A percentile compares a stretch with the other conserved stretches of the same genome.
Conservation (phyloP, 179 eudicot species). For the Beta macrorhiza region DNA sequence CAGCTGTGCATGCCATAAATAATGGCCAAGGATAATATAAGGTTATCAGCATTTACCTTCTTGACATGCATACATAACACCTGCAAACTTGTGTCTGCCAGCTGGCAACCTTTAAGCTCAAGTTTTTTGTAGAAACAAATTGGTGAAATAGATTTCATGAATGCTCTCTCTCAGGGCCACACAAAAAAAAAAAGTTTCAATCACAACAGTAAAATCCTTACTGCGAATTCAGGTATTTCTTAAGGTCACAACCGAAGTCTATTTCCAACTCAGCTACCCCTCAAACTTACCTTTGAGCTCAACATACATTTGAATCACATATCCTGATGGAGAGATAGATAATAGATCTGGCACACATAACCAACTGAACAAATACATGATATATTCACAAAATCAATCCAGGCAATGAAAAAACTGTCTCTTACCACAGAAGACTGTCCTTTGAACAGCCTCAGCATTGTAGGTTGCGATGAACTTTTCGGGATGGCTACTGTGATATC, state of each 20-base stretch:
- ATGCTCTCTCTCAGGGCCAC: no score
- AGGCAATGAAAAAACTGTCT: background rate
- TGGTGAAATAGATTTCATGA: no score
- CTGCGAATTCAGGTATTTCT: no score
- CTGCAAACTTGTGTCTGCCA: background rate
- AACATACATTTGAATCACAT: background rate
- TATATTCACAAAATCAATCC: background rate
- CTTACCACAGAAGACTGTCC: slow-evolving; percentile 82
- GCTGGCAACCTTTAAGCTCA: no score
- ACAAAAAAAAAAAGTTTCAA: no score
- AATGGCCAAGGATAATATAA: background rate
- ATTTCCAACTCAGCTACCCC: no score
- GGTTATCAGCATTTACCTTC: background rate
- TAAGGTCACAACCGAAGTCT: no score
- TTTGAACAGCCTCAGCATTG: slow-evolving; percentile 80
- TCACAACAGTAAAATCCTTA: no score
- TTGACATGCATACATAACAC: background rate
- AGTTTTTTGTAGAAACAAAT: no score
- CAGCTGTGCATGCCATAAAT: background rate
- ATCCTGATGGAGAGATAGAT: background rate
- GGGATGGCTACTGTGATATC: slow-evolving; percentile 86
- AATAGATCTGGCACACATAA: background rate
- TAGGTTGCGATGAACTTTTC: slow-evolving; percentile 65
- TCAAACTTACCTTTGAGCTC: no score
- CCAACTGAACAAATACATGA: background rate